Evolutionary conservation across 495 filamentous ascomycete genomes (phyloP).

Genomic region (Lepraria neglecta): DNA sequence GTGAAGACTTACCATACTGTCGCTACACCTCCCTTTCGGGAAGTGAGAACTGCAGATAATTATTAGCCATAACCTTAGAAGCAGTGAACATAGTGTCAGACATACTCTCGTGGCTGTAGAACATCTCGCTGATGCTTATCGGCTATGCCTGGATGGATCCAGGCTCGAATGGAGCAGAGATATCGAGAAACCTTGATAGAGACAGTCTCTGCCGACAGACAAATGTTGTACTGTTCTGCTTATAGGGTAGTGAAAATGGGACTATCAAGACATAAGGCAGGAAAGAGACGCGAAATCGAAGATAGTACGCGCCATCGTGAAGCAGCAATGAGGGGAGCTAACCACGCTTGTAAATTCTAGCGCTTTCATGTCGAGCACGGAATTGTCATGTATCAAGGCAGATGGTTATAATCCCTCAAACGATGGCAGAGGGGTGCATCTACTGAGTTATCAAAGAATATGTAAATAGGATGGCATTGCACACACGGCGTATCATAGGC

Average conservation of each 20-base stretch:
- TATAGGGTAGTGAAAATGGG: neutral
- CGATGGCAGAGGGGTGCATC: neutral
- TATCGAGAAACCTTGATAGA: neutral
- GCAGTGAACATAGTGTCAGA: neutral
- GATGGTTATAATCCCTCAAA: too few relatives aligned
- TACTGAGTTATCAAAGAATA: neutral
- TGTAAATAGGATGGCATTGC: neutral
- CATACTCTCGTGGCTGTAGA: constrained; percentile 88
- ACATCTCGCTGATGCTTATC: constrained; percentile 49
- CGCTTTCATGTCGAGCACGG: neutral
- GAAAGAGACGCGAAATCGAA: too few relatives aligned
- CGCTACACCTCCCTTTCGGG: constrained; percentile 80
- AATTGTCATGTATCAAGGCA: neutral
- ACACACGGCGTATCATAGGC: neutral
- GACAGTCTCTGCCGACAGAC: neutral
- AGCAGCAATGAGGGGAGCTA: neutral
- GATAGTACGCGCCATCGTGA: neutral
- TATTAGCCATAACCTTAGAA: constrained; percentile 21
- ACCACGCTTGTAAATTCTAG: neutral
- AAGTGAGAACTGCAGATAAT: constrained; percentile 62
- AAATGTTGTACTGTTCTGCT: neutral
- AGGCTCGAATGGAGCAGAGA: neutral
- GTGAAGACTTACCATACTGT: constrained; percentile 81
- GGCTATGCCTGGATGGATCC: neutral
- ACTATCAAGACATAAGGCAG: neutral